Percentiles rank a stretch among this genome's conserved stretches.
Evolutionary conservation across 2,329 filamentous ascomycete genomes (phyloP).

Genomic region (Capronia coronata): DNA sequence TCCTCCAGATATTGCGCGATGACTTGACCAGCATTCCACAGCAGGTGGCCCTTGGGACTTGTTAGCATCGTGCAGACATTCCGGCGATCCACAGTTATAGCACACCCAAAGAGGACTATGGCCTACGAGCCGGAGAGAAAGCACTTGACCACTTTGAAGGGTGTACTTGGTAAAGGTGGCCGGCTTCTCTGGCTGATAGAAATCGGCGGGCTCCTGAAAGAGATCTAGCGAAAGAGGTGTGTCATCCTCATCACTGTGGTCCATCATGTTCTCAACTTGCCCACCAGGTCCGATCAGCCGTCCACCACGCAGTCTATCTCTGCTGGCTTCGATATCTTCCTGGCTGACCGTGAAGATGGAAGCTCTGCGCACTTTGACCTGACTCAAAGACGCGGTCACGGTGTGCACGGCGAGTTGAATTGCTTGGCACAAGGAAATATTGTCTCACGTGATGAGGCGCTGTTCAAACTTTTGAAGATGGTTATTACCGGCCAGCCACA

Average conservation of each 20-base stretch:
- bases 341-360: too few species aligned
- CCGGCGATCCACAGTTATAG: conserved; percentile 2
- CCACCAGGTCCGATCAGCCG: not conserved
- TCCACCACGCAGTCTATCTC: too few species aligned
- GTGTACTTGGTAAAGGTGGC: conserved; percentile 67
- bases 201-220: conserved; percentile 76
- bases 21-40: conserved; percentile 85
- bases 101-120: conserved; percentile 77
- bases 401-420: not conserved
- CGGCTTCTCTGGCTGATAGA: conserved; percentile 68
- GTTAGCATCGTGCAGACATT: conserved; percentile 22
- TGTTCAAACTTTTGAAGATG: too few species aligned
- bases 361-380: too few species aligned
- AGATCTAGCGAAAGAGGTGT: conserved; percentile 45
- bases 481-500: too few species aligned
- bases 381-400: too few species aligned
- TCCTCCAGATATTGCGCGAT: conserved; percentile 72
- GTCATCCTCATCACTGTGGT: conserved; percentile 28
- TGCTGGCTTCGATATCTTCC: too few species aligned
- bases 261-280: conserved; percentile 1
- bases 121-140: conserved; percentile 73
- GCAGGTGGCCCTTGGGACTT: conserved; percentile 60
- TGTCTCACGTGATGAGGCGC: not conserved
- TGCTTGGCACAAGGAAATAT: not conserved
- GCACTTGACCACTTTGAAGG: conserved; percentile 57